Evolutionary conservation across 306 rosid species (phyloP), one percentile per base, ranked within the genome.

Genomic region (Vicia sativa): DNA sequence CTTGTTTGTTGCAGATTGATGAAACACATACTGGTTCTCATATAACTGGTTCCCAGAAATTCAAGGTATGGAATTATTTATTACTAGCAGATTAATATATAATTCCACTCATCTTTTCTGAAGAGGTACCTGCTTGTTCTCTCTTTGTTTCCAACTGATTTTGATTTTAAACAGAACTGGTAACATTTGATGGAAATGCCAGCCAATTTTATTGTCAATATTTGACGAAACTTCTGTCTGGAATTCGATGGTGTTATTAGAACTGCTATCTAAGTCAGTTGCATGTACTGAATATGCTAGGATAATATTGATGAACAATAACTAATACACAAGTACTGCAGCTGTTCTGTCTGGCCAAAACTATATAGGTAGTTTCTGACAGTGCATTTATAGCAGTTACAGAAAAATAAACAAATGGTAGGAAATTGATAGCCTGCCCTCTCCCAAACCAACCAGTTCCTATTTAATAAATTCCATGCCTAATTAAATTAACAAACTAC

Each of bases 1-100:
- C 60, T 78, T 83, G 72, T 73, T 74, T 67, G 70, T 77, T 71
- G 78, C 93, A 84, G 89, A 77, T 71, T 42, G 76, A 83, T 69
- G 89, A 84, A 76, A 73, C 68, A 60, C 80, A 79, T 68, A 49
- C 76, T 12, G 84, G 66, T 74, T 76, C 80, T 67, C 85, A 49
- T 78, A 53, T 62, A 42, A 69, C 77, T 68, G 86, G 75, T 29
- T 72, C 80, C 78, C 85, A 52, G 75, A 86, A 79, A 77, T 74
- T 52, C 67, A 83, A 81, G 95, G 98, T 87, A 56, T 14, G 74
- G 37, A 41, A 65, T 60, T 52, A 61, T 9, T 29, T 59, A 41
- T 65, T 52, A 59, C 52, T 43, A 54, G 62, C 14, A 16, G 29
- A 62, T 50, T 58, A 45, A 65, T 57, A 46, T 57, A 64, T 64